Base-by-base conservation (phyloP, 1,284 basidiomycete species). In the Microbotryum saponariae region DNA sequence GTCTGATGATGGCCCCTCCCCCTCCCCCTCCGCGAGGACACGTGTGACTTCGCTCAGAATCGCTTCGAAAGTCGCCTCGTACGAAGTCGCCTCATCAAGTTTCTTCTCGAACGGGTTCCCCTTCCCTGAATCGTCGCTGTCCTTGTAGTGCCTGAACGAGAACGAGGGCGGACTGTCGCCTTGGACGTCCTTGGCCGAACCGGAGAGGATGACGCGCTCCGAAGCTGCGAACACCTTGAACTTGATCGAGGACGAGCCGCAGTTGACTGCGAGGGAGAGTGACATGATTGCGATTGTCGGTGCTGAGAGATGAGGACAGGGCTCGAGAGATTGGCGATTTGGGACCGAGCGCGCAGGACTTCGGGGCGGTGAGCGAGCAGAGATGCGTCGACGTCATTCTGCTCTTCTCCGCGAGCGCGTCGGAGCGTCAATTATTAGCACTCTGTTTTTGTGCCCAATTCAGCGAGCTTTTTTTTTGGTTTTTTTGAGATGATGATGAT, bases 171-270 rank as follows among this genome's bases (percentile, higher is more conserved):
- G 67, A 8, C 71, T 68, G 27, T 70, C 68, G 18, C 70, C 68
- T 45, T 70, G 62, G 14, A 72, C 60, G 50, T 75, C 64, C 49
- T 69, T 60, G 1, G 72, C 70, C 29, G 70, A 59, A 51, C 73
- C 71, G 27, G 75, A 72, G 59, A 72, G 67, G 58, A 73, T 57
- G 46, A 70, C 61, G 44, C 72, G 62, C 16, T 65, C 56, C 7
- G 59, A 31, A n/a, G 62, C 56, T n/a, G 73, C 67, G 71, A 81
- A 88, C 51, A 88, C 79, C 25, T 85, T 83, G 59, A 87, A 83
- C 77, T 88, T 89, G 76, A 89, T 82, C 9, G 85, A 87, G 4
- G 85, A 87, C 0, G 85, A 87, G 45, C 87, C 87, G 7, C 86
- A 81, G 68, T 88, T 88, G 52, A 73, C 65, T 8, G 69, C 66